A percentile compares a stretch with the other conserved stretches of the same genome.
phyloP scores from a whole-genome alignment of 2,329 filamentous ascomycete species.

The Volutella citrinella region DNA sequence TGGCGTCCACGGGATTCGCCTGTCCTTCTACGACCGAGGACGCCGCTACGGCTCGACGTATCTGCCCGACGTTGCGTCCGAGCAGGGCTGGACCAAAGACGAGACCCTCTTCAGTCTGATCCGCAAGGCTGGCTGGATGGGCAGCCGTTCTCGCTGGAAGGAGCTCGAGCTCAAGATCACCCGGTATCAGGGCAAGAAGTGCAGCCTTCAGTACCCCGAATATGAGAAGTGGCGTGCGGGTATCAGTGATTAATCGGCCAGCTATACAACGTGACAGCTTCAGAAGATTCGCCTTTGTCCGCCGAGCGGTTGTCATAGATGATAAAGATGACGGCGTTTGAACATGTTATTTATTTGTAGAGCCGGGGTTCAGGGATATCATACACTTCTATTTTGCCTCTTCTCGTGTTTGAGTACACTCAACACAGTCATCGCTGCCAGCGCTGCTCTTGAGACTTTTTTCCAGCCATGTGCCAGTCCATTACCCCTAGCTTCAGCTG shows the following conservation, averaged over 20 bases:
- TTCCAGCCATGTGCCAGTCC: no score
- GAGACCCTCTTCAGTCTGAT: constrained; percentile 87
- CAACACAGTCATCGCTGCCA: no score
- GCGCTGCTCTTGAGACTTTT: no score
- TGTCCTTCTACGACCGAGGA: constrained; percentile 74
- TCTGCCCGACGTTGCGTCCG: constrained; percentile 82
- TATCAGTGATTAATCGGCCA: constrained; percentile 40
- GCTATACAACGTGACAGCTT: neutral
- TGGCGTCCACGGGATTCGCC: constrained; percentile 81
- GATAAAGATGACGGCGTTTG: no score
- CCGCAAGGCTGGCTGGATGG: constrained; percentile 91
- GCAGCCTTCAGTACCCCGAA: constrained; percentile 65
- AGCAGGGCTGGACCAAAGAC: constrained; percentile 95
- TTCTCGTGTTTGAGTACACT: no score
- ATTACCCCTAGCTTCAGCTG: no score
- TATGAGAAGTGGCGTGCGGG: constrained; percentile 80
- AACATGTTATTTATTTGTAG: no score
- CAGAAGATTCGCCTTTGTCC: no score
- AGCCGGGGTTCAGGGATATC: no score
- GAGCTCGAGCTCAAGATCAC: constrained; percentile 76
- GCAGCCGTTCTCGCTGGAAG: constrained; percentile 74
- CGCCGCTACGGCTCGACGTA: constrained; percentile 83
- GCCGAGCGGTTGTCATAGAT: no score
- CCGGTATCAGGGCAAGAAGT: constrained; percentile 83
- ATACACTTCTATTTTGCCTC: no score